Evolutionary conservation across 805 yeast species (phyloP).

Genomic region (Starmerella apis): DNA sequence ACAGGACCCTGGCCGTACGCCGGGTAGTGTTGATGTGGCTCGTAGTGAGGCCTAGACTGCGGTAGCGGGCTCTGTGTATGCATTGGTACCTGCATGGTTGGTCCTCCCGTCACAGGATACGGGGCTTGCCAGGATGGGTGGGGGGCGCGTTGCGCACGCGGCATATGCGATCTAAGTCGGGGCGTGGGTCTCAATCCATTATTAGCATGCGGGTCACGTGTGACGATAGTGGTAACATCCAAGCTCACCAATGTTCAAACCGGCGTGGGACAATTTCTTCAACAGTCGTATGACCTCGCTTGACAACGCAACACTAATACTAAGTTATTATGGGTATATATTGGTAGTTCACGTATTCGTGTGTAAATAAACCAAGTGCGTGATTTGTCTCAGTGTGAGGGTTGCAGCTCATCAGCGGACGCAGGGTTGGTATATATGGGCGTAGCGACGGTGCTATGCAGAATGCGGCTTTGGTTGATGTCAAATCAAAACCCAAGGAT

Average conservation of each 20-base stretch:
- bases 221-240: background rate
- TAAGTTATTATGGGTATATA: no score
- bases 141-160: constrained; percentile 8
- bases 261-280: no score
- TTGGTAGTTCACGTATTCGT: no score
- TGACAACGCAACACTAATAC: no score
- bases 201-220: constrained; percentile 3
- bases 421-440: constrained; percentile 5
- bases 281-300: no score
- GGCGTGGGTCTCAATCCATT: background rate
- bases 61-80: background rate
- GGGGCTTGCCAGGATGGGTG: constrained; percentile 8
- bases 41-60: background rate
- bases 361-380: no score
- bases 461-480: background rate
- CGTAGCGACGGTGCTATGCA: background rate
- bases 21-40: background rate
- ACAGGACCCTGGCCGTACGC: background rate
- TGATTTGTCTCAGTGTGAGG: background rate
- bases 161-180: constrained; percentile 4
- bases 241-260: no score
- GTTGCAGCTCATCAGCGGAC: constrained; percentile 6
- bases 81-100: constrained; percentile 1
- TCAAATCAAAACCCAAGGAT: no score
- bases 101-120: background rate